Conservation (phyloP, 2,329 filamentous ascomycete species). For the Fulvia fulva region DNA sequence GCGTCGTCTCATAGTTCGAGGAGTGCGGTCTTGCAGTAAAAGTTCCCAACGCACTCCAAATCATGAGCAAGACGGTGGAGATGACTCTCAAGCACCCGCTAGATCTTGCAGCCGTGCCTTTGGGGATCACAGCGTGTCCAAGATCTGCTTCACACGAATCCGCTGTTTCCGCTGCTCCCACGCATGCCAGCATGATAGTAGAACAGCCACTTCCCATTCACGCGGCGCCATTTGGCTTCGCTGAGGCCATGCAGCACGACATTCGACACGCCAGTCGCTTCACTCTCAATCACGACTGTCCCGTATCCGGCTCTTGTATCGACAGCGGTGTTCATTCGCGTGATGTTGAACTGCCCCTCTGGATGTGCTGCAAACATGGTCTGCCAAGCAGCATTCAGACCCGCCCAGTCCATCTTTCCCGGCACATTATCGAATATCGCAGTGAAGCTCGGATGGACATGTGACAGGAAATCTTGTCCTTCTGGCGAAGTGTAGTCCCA, state of each 20-base stretch:
- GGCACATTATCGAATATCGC: conserved; percentile 12
- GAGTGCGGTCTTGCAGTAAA: too few species aligned
- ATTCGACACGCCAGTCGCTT: conserved; percentile 10
- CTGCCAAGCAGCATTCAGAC: conserved; percentile 12
- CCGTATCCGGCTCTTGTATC: conserved; percentile 9
- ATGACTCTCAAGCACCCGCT: too few species aligned
- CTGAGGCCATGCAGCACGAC: conserved; percentile 16
- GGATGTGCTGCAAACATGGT: conserved; percentile 10
- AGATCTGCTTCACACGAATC: conserved; percentile 1
- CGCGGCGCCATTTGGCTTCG: conserved; percentile 13
- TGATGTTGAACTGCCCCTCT: conserved; percentile 13
- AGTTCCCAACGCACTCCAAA: too few species aligned
- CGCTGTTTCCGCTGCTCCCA: neutral
- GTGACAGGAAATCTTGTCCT: conserved; percentile 9
- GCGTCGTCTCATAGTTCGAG: too few species aligned
- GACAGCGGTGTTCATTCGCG: conserved; percentile 6
- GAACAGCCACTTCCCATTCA: conserved; percentile 14
- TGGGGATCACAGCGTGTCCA: too few species aligned
- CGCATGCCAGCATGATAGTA: conserved; percentile 12
- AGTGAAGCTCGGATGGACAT: conserved; percentile 11
- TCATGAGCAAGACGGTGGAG: too few species aligned
- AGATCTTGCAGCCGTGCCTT: too few species aligned
- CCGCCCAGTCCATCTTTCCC: conserved; percentile 6
- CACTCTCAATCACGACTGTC: conserved; percentile 15
- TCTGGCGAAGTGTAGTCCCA: conserved; percentile 12